Conservation (phyloP, 176 grass and related monocot genomes). For the Themeda triandra region DNA sequence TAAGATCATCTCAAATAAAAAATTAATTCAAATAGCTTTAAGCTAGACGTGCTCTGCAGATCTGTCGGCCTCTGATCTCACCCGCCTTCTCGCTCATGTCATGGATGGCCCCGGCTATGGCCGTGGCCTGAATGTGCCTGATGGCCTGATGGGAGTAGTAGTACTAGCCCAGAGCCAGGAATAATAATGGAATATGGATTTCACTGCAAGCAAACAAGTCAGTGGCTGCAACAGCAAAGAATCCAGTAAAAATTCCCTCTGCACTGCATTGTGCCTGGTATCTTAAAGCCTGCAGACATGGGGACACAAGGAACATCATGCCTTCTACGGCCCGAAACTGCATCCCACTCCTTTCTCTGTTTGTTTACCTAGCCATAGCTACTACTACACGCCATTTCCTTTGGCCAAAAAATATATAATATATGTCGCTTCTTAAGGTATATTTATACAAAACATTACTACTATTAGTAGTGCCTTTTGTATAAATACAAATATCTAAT, state of each 20-base stretch:
- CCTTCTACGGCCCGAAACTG: background rate
- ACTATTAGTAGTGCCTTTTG: too few species aligned
- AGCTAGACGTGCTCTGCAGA: background rate
- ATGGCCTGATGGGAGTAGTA: background rate
- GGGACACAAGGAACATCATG: conserved; percentile 25
- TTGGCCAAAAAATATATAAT: too few species aligned
- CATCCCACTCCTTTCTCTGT: background rate
- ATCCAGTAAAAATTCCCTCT: conserved; percentile 28
- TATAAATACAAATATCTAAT: too few species aligned
- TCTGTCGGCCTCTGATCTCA: background rate
- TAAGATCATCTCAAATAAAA: too few species aligned
- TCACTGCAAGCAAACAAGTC: conserved; percentile 22
- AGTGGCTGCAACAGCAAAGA: background rate
- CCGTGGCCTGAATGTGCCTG: too few species aligned
- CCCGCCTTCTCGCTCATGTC: background rate
- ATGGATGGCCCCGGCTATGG: background rate
- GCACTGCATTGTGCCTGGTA: background rate
- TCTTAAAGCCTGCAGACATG: background rate
- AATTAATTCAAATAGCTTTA: too few species aligned
- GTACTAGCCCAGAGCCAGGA: background rate
- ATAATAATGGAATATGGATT: conserved; percentile 1
- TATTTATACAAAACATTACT: too few species aligned
- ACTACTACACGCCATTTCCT: too few species aligned
- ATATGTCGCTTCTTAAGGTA: too few species aligned
- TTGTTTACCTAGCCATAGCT: too few species aligned